phyloP scores from a whole-genome alignment of 1,284 basidiomycete species.

The Pyrrhoderma noxium region DNA sequence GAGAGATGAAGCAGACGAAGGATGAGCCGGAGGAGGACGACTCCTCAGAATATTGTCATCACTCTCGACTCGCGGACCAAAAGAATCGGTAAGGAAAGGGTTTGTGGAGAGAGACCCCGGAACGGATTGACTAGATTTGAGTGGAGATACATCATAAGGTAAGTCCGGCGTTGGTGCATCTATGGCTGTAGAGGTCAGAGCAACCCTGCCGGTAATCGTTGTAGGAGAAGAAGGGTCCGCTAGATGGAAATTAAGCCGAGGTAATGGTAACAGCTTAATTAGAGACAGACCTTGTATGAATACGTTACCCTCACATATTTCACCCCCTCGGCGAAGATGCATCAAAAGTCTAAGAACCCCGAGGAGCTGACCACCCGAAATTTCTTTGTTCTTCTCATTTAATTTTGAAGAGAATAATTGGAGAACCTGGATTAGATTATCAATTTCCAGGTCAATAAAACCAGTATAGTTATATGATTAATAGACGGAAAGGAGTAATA shows the following conservation, averaged over 20 bases:
- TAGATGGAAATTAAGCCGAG: background rate
- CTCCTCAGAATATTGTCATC: slow-evolving; percentile 23
- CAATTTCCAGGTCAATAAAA: slow-evolving; percentile 3
- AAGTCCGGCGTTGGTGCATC: slow-evolving; percentile 1
- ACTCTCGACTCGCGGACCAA: background rate
- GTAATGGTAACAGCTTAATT: background rate
- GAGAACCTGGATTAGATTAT: slow-evolving; percentile 44
- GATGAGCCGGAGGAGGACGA: slow-evolving; percentile 20
- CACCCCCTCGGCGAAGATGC: slow-evolving; percentile 53
- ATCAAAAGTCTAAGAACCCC: slow-evolving; percentile 57
- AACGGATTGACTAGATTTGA: background rate
- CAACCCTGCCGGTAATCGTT: background rate
- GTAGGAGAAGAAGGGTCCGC: slow-evolving; percentile 12
- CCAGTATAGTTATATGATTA: background rate
- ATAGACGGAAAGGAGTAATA: too few relatives aligned
- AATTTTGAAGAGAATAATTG: slow-evolving; percentile 51
- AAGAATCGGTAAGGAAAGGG: background rate
- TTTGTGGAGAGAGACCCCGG: background rate
- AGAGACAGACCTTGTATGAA: slow-evolving; percentile 61
- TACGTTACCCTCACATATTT: slow-evolving; percentile 51
- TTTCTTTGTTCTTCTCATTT: slow-evolving; percentile 35
- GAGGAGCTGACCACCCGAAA: slow-evolving; percentile 62
- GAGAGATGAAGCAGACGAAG: slow-evolving; percentile 19
- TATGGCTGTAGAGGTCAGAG: background rate
- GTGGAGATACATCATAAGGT: background rate